These are phyloP conservation scores for Paraphoma sp. DNA, from an alignment of 2,329 filamentous ascomycete species.

Conservation along the genomic window DNA sequence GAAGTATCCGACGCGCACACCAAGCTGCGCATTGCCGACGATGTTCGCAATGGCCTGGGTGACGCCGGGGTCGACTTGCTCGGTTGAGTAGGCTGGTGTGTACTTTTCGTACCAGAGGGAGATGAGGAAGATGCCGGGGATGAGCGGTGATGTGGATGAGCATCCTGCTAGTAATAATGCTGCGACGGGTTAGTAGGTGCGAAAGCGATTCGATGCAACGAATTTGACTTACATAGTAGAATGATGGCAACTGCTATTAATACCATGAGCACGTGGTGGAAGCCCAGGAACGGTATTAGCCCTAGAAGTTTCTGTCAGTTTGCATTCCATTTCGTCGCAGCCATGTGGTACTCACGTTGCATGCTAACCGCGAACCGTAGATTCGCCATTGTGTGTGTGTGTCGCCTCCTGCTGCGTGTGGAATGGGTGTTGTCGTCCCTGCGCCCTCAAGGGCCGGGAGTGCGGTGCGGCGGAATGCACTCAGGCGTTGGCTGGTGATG, in stretches of 20 bases:
- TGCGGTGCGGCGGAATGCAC: constrained; percentile 40
- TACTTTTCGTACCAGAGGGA: constrained; percentile 97
- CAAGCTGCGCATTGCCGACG: constrained; percentile 80
- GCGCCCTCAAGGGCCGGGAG: constrained; percentile 53
- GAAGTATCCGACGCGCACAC: constrained; percentile 96
- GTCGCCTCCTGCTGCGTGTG: constrained; percentile 28
- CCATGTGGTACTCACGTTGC: constrained; percentile 48
- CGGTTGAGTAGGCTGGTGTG: constrained; percentile 78
- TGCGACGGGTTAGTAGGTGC: constrained; percentile 50
- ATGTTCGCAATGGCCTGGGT: constrained; percentile 88
- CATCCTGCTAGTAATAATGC: constrained; percentile 93
- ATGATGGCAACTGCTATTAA: constrained; percentile 93
- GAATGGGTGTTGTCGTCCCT: constrained; percentile 37
- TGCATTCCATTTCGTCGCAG: constrained; percentile 16
- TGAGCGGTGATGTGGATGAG: constrained; percentile 93
- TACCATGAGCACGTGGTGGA: constrained; percentile 95
- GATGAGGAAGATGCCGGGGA: constrained; percentile 95
- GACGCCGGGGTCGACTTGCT: constrained; percentile 90
- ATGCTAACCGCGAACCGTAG: constrained; percentile 59
- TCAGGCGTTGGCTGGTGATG: constrained; percentile 25
- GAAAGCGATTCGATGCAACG: constrained; percentile 11
- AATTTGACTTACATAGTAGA: constrained; percentile 76
- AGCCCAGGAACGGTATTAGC: constrained; percentile 68
- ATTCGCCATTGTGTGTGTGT: constrained; percentile 53
- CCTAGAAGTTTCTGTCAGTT: constrained; percentile 48